Percentiles rank a stretch among this genome's conserved stretches.
Evolutionary conservation across 73 alveolate species (phyloP).

Genomic region (Paramecium primaurelia): DNA sequence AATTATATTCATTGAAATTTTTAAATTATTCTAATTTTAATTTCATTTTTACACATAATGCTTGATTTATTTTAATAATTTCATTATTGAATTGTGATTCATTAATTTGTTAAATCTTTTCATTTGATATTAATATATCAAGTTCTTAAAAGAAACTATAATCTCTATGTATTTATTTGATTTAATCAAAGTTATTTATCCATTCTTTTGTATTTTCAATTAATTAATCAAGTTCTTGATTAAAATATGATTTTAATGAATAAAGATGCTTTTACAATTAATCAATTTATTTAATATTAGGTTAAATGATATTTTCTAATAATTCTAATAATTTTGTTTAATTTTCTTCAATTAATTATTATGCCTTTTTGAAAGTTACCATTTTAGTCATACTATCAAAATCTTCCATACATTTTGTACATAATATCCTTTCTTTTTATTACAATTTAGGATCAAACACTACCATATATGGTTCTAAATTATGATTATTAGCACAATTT

Average conservation of each 20-base stretch:
- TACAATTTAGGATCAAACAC: background rate
- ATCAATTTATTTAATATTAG: background rate
- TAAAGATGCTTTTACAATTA: background rate
- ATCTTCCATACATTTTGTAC: background rate
- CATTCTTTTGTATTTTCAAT: background rate
- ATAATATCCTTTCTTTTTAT: background rate
- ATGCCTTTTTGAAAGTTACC: background rate
- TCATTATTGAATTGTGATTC: background rate
- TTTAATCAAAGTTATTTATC: background rate
- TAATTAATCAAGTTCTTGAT: background rate
- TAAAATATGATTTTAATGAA: background rate
- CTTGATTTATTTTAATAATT: background rate
- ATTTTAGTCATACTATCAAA: background rate
- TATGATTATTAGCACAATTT: background rate
- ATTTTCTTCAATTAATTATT: background rate
- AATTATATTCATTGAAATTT: background rate
- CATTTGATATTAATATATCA: background rate
- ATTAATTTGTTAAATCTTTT: background rate
- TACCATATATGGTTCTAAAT: background rate
- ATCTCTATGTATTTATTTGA: background rate
- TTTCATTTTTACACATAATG: background rate
- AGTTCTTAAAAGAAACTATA: background rate
- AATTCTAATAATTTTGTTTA: background rate
- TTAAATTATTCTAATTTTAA: background rate
- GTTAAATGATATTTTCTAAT: background rate